Evolutionary conservation across 306 rosid genomes (phyloP).

Genomic region (Cyamopsis tetragonoloba): DNA sequence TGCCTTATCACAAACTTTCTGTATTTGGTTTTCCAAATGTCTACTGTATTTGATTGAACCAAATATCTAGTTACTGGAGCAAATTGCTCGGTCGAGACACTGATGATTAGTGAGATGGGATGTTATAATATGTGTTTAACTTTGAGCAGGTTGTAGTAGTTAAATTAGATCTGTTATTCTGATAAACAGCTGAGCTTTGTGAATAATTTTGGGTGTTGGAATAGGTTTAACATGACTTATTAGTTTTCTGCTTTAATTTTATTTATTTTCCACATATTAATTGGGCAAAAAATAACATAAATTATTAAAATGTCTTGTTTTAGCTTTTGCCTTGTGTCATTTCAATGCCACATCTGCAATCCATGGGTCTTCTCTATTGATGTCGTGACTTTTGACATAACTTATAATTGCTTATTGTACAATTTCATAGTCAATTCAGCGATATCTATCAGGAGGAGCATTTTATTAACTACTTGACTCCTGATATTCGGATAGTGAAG

Average conservation of each 20-base stretch:
- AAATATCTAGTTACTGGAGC: slow-evolving; percentile 12
- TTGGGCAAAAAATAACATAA: neutral
- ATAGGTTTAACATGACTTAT: neutral
- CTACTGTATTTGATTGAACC: neutral
- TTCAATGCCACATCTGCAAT: slow-evolving; percentile 5
- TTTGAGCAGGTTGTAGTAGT: neutral
- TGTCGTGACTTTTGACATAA: neutral
- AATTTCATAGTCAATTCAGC: slow-evolving; percentile 77
- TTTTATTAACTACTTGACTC: slow-evolving; percentile 79
- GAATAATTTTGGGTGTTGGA: slow-evolving; percentile 7
- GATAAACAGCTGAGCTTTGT: slow-evolving; percentile 10
- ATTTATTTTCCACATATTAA: neutral
- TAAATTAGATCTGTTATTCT: neutral
- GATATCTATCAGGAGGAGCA: slow-evolving; percentile 91
- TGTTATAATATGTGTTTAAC: slow-evolving; percentile 4
- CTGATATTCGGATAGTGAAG: slow-evolving; percentile 87
- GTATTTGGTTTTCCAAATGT: slow-evolving; percentile 9
- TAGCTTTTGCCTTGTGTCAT: slow-evolving; percentile 4
- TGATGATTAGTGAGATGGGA: slow-evolving; percentile 9
- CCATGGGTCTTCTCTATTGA: slow-evolving; percentile 6
- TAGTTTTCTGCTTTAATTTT: neutral
- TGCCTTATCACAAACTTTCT: neutral
- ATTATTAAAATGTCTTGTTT: slow-evolving; percentile 20
- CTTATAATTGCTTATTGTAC: slow-evolving; percentile 35
- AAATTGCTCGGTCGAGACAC: neutral